Base-by-base conservation (phyloP, 192 early-diverging fungal species). In the Coemansia sp. region DNA sequence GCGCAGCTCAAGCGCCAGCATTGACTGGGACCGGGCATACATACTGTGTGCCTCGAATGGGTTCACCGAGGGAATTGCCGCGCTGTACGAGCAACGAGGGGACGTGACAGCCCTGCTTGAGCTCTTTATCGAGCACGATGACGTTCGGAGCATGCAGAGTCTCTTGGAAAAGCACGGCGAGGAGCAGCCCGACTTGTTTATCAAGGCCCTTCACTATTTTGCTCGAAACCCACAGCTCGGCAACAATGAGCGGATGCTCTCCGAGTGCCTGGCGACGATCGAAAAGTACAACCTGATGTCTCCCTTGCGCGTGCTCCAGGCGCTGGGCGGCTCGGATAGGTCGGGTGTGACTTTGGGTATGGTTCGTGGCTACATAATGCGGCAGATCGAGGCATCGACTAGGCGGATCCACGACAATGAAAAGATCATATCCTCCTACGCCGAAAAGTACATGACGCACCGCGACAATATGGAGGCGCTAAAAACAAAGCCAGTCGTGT, bases 1-100 rank as follows among this genome's bases (percentile, higher is more conserved):
- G 36, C 83, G 87, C 50, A 85, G 88, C 66, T 84, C 89, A 2
- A 81, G 74, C 58, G 86, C 93, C 4, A 73, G 71, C 13, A 94
- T 95, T 65, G 96, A 99, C 80, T 85, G 90, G 60, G 94, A 97
- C 66, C 92, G 96, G 20, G 95, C 95, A 1, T 82, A 96, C 53
- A 89, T 98, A 7, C 83, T 99, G 6, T 97, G 95, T 64, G 90
- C 95, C 36, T 84, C 90, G 48, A 88, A 91, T 43, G 73, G 87
- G 0, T 99, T 97, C 74, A 86, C 88, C 50, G 89, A 90, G 1
- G 97, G 95, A 0, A 88, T 92, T 21, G 86, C 96, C 23, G 94
- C 90, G 70, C 82, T 99, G 20, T 93, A 95, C 62, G 90, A 96
- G 77, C 90, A 91, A 20, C 88, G 91, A 70, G 83, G 82, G 5